Evolutionary conservation across 768 basidiomycete species (phyloP).

Genomic region (Collybia nuda): DNA sequence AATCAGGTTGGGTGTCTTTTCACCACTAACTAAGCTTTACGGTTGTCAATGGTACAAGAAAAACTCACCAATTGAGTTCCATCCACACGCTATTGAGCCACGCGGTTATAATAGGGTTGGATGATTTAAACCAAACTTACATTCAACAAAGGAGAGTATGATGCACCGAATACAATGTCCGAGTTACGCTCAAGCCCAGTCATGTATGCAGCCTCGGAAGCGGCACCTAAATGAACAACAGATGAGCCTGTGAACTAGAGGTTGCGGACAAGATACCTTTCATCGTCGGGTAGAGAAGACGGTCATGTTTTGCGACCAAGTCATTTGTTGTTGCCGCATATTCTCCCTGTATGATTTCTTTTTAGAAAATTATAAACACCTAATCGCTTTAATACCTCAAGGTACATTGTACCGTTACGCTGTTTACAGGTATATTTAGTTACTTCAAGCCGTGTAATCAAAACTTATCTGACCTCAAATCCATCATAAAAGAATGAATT

Average conservation of each 20-base stretch:
- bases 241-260: not conserved
- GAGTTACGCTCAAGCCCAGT: constrained; percentile 56
- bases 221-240: constrained; percentile 34
- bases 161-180: constrained; percentile 50
- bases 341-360: constrained; percentile 41
- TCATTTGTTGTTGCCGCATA: constrained; percentile 63
- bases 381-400: constrained; percentile 36
- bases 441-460: too few species aligned
- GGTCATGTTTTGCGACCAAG: constrained; percentile 41
- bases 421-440: too few species aligned
- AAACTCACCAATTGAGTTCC: not conserved
- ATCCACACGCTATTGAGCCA: not conserved
- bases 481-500: constrained; percentile 41
- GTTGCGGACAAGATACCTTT: constrained; percentile 40
- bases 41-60: too few species aligned
- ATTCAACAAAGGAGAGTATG: constrained; percentile 61
- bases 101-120: not conserved
- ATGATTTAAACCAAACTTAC: constrained; percentile 45
- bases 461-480: too few species aligned
- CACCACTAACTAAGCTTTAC: too few species aligned
- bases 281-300: constrained; percentile 55
- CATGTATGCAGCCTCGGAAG: constrained; percentile 68
- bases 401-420: constrained; percentile 61
- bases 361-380: not conserved
- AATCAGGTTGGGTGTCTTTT: constrained; percentile 58